A percentile compares a stretch with the other conserved stretches of the same genome.
Evolutionary conservation across 2,329 filamentous ascomycete species (phyloP).

Genomic region (Coniochaeta hoffmannii): DNA sequence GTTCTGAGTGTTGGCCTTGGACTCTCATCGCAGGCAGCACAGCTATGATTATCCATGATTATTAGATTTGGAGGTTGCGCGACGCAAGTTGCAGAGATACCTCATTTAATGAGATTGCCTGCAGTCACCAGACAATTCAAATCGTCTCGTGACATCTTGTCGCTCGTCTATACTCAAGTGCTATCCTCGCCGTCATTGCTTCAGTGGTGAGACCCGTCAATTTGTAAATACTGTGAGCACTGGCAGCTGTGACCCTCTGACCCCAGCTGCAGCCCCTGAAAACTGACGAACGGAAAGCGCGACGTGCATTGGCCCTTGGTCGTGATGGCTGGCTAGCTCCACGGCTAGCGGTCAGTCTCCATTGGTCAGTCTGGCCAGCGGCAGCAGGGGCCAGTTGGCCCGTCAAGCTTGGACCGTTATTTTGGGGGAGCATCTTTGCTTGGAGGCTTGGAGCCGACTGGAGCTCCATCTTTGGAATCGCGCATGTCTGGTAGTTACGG

Average conservation of each 20-base stretch:
- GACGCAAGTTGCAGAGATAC: not conserved
- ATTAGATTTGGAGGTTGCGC: not conserved
- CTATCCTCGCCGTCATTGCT: too few species aligned
- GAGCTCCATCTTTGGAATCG: not conserved
- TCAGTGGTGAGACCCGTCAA: too few species aligned
- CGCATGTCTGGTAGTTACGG: not conserved
- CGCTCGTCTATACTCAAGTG: too few species aligned
- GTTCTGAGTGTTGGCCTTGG: constrained; percentile 33
- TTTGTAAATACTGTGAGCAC: not conserved
- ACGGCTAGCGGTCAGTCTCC: constrained; percentile 12
- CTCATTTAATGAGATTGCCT: too few species aligned
- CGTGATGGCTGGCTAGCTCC: constrained; percentile 31
- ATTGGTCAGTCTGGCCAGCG: constrained; percentile 19
- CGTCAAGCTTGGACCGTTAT: constrained; percentile 9
- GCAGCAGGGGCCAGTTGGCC: constrained; percentile 8
- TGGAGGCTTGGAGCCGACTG: not conserved
- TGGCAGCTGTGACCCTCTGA: not conserved
- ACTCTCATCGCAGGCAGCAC: not conserved
- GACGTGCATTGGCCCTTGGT: constrained; percentile 3
- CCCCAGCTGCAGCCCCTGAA: not conserved
- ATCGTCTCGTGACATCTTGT: too few species aligned
- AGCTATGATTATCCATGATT: not conserved
- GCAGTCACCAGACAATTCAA: too few species aligned
- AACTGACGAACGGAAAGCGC: not conserved
- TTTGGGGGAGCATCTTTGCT: constrained; percentile 11